These are phyloP conservation scores for Monilinia vaccinii-corymbosi DNA, from an alignment of 2,329 filamentous ascomycete genomes.

Conservation along the genomic window DNA sequence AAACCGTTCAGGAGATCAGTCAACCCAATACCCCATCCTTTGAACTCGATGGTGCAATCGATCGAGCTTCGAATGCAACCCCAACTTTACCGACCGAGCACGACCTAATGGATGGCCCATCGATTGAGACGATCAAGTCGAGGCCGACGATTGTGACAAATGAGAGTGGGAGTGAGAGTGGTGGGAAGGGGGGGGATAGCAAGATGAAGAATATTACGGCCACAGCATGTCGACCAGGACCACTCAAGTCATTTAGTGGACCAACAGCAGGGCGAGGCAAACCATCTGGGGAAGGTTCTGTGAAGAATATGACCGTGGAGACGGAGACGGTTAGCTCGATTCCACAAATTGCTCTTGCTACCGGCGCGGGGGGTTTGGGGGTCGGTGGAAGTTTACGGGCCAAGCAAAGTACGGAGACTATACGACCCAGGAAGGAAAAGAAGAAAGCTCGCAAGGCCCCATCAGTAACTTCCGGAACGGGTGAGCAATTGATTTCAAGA, in stretches of 20 bases:
- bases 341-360: conserved; percentile 68
- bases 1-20: conserved; percentile 88
- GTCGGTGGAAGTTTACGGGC: conserved; percentile 66
- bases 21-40: conserved; percentile 59
- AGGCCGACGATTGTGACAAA: conserved; percentile 36
- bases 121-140: conserved; percentile 34
- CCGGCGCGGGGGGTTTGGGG: conserved; percentile 55
- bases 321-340: conserved; percentile 92
- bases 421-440: conserved; percentile 88
- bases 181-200: conserved; percentile 43
- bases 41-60: conserved; percentile 39
- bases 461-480: conserved; percentile 59
- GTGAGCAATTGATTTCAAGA: conserved; percentile 43
- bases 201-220: conserved; percentile 31
- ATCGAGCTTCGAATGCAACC: conserved; percentile 37
- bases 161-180: conserved; percentile 61
- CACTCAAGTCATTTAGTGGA: conserved; percentile 54
- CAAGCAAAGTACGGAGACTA: conserved; percentile 91
- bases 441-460: conserved; percentile 70
- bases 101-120: conserved; percentile 24
- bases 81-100: conserved; percentile 39
- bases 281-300: conserved; percentile 58
- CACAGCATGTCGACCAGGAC: conserved; percentile 40
- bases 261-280: conserved; percentile 58
- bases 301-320: conserved; percentile 92